These are phyloP conservation scores for Dothideomycetes sp. DNA, from an alignment of 2,329 filamentous ascomycete species.

Conservation along the genomic window DNA sequence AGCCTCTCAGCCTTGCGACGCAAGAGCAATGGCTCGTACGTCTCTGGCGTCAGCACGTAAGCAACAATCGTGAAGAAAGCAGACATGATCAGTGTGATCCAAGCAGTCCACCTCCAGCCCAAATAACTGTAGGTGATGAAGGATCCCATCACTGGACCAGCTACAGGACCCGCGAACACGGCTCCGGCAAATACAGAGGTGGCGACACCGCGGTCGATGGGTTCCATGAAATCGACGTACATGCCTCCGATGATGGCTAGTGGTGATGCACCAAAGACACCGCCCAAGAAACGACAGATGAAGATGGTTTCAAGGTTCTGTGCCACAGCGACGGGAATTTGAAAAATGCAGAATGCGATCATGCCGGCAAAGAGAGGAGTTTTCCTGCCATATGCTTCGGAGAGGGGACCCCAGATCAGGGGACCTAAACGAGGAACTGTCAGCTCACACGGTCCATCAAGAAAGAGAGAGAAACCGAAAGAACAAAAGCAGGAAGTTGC, in stretches of 20 bases:
- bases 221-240: constrained; percentile 41
- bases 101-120: constrained; percentile 25
- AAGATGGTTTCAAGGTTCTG: constrained; percentile 45
- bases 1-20: constrained; percentile 37
- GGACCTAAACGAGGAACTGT: neutral
- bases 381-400: constrained; percentile 47
- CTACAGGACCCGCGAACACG: constrained; percentile 24
- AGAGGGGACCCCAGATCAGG: constrained; percentile 44
- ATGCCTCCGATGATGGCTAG: constrained; percentile 41
- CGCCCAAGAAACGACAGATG: constrained; percentile 44
- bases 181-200: constrained; percentile 25
- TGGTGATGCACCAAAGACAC: constrained; percentile 41
- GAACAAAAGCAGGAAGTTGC: constrained; percentile 8
- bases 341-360: constrained; percentile 42
- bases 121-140: constrained; percentile 21
- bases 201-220: constrained; percentile 28
- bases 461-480: neutral
- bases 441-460: neutral
- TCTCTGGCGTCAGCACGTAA: constrained; percentile 41
- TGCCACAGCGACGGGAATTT: constrained; percentile 45
- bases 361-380: constrained; percentile 42
- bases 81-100: constrained; percentile 28
- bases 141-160: constrained; percentile 20
- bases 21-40: constrained; percentile 41
- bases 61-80: constrained; percentile 33